Conservation (phyloP, 768 basidiomycete genomes). For the Hemileccinum impolitum region DNA sequence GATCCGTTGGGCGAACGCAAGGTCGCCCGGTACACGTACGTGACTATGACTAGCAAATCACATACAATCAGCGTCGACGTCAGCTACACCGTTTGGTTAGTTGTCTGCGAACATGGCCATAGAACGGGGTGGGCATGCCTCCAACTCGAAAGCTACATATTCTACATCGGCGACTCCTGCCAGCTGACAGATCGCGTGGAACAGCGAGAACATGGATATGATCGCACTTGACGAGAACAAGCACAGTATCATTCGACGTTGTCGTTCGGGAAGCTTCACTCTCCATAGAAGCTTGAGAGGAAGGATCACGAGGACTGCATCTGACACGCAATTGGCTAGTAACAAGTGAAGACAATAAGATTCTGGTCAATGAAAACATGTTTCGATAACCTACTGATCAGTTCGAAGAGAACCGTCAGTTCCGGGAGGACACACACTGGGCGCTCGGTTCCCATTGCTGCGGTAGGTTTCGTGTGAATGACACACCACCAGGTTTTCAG, state of each 20-base stretch:
- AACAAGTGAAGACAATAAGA: not conserved
- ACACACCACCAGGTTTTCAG: not conserved
- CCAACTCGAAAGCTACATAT: not conserved
- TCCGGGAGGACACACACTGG: not conserved
- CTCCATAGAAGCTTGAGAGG: conserved; percentile 1
- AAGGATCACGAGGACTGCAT: not conserved
- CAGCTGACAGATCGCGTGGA: not conserved
- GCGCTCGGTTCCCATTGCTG: not conserved
- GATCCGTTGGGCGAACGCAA: not conserved
- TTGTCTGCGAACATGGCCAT: not conserved
- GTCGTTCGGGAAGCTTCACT: not conserved
- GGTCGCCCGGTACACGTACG: conserved; percentile 9
- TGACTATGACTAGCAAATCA: conserved; percentile 13
- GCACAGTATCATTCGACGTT: not conserved
- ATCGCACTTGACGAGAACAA: not conserved
- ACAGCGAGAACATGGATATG: not conserved
- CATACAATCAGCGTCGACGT: conserved; percentile 7
- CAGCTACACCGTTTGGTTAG: not conserved
- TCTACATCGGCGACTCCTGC: not conserved
- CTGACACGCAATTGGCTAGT: not conserved
- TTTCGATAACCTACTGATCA: not conserved
- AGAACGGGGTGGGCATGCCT: not conserved
- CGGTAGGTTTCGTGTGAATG: too few species aligned
- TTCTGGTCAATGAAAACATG: not conserved
- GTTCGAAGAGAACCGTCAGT: not conserved